Evolutionary conservation across 768 basidiomycete genomes (phyloP).

Genomic region (Boletellus ananas): DNA sequence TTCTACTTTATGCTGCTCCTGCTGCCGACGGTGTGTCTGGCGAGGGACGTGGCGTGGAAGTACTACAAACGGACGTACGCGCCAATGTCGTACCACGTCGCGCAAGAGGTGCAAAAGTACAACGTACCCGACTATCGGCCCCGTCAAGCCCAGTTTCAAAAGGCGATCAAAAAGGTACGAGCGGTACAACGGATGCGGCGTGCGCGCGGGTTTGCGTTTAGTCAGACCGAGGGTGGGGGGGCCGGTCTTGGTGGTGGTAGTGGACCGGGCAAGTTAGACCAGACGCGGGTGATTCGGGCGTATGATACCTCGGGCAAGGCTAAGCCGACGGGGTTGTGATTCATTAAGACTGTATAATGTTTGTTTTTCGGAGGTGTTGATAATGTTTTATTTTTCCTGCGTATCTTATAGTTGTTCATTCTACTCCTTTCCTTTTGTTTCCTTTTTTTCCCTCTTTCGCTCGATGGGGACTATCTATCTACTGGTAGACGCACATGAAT

Average conservation of each 20-base stretch:
- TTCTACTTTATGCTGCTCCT: conserved; percentile 89
- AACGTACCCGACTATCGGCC: conserved; percentile 96
- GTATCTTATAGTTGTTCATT: neutral
- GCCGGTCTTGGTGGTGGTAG: conserved; percentile 36
- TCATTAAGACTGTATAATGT: neutral
- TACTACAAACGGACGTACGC: conserved; percentile 91
- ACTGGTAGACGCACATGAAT: too few species aligned
- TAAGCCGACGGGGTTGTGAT: conserved; percentile 72
- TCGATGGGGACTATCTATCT: neutral
- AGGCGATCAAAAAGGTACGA: conserved; percentile 99
- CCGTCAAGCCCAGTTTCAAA: conserved; percentile 98
- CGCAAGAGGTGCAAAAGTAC: conserved; percentile 99
- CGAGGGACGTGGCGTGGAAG: conserved; percentile 94
- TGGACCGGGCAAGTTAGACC: conserved; percentile 57
- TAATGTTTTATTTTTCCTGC: neutral
- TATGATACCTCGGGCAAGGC: conserved; percentile 80
- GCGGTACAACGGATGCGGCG: conserved; percentile 96
- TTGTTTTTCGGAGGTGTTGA: neutral
- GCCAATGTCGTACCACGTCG: conserved; percentile 95
- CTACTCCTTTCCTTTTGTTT: neutral
- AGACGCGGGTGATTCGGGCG: conserved; percentile 77
- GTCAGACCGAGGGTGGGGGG: conserved; percentile 84
- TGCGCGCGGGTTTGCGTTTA: conserved; percentile 97
- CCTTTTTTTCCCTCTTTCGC: neutral
- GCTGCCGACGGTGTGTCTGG: conserved; percentile 79